Evolutionary conservation across 768 basidiomycete genomes (phyloP).

Genomic region (Tubosaeta brunneosetosa): DNA sequence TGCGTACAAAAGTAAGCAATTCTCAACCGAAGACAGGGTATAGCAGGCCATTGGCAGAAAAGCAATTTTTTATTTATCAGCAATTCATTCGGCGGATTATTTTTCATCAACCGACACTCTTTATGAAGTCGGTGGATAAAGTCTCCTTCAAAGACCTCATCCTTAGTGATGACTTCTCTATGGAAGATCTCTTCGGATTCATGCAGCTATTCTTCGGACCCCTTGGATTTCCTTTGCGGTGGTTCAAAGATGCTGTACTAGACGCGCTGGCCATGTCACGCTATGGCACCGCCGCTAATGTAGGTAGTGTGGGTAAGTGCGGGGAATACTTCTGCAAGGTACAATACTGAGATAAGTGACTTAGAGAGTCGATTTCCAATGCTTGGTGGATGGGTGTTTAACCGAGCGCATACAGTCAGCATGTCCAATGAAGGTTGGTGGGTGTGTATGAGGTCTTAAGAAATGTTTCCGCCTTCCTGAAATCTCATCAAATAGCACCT

Average conservation of each 20-base stretch:
- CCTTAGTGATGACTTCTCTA: slow-evolving; percentile 28
- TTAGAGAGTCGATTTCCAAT: slow-evolving; percentile 19
- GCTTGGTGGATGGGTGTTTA: slow-evolving; percentile 32
- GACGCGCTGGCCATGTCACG: slow-evolving; percentile 19
- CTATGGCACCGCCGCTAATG: slow-evolving; percentile 8
- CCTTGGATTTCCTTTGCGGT: slow-evolving; percentile 16
- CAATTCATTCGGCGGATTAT: slow-evolving; percentile 30
- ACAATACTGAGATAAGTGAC: not conserved
- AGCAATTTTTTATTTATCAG: slow-evolving; percentile 1
- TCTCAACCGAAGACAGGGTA: not conserved
- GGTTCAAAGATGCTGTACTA: slow-evolving; percentile 27
- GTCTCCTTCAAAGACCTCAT: slow-evolving; percentile 33
- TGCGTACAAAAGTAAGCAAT: no score
- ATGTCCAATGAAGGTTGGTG: slow-evolving; percentile 31
- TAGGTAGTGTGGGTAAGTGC: slow-evolving; percentile 6
- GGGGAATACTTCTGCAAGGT: not conserved
- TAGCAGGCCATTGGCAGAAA: not conserved
- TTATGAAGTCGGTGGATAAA: slow-evolving; percentile 25
- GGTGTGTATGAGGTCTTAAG: slow-evolving; percentile 15
- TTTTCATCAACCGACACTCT: slow-evolving; percentile 26
- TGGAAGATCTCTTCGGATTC: slow-evolving; percentile 19
- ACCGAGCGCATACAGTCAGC: slow-evolving; percentile 12
- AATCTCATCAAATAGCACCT: not conserved
- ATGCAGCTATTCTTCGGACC: not conserved
- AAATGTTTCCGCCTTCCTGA: not conserved